phyloP scores from a whole-genome alignment of 192 early-diverging fungal species.

The Gryganskiella cystojenkinii region DNA sequence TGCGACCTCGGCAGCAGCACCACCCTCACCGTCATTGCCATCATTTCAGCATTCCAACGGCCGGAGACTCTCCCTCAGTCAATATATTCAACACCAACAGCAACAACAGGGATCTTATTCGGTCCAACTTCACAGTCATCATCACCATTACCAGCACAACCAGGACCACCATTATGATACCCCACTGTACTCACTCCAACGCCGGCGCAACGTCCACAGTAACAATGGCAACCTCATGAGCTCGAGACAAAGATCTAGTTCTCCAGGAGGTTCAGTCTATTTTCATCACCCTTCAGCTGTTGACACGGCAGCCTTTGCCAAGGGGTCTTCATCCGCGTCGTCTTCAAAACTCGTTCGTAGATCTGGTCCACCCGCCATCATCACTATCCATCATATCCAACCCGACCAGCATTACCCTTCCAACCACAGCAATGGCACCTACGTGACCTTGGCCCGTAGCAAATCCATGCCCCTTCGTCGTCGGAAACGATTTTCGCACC shows the following conservation, averaged over 20 bases:
- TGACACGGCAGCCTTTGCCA: not conserved
- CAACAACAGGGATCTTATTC: not conserved
- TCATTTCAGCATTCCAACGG: slow-evolving; percentile 45
- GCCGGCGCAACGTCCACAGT: slow-evolving; percentile 13
- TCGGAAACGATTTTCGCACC: slow-evolving; percentile 19
- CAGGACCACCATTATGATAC: slow-evolving; percentile 12
- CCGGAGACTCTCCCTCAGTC: slow-evolving; percentile 22
- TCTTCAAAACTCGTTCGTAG: slow-evolving; percentile 17
- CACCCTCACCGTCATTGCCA: slow-evolving; percentile 10
- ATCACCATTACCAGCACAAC: slow-evolving; percentile 4
- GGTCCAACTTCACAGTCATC: not conserved
- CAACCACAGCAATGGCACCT: not conserved
- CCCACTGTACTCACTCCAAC: slow-evolving; percentile 29
- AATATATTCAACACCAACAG: slow-evolving; percentile 4
- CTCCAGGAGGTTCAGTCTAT: slow-evolving; percentile 3
- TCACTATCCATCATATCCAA: slow-evolving; percentile 16
- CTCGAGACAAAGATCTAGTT: not conserved
- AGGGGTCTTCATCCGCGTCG: slow-evolving; percentile 4
- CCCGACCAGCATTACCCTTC: slow-evolving; percentile 2
- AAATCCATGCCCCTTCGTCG: slow-evolving; percentile 35
- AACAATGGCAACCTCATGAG: not conserved
- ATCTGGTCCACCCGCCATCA: slow-evolving; percentile 20
- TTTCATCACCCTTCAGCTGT: not conserved
- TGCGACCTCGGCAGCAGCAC: not conserved
- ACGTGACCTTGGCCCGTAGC: slow-evolving; percentile 16